Conservation (phyloP, 768 basidiomycete genomes). For the Hypsizygus marmoreus region DNA sequence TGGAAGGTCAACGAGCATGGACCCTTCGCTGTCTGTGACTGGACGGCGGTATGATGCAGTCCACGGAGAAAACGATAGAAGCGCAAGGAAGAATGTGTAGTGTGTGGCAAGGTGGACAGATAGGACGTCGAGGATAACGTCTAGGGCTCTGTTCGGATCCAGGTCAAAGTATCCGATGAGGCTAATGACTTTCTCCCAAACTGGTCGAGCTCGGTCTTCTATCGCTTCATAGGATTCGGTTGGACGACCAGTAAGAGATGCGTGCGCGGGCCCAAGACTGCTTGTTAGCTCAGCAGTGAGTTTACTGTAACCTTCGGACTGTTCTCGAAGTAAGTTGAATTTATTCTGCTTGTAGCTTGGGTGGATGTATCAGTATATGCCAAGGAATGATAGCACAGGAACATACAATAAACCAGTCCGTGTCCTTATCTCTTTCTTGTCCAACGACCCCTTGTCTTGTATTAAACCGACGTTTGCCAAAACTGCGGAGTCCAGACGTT, state of each 20-base stretch:
- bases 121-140: constrained; percentile 91
- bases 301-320: constrained; percentile 97
- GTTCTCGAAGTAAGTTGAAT: constrained; percentile 95
- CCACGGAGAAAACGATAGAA: constrained; percentile 91
- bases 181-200: constrained; percentile 85
- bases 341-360: constrained; percentile 97
- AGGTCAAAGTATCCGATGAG: constrained; percentile 96
- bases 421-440: constrained; percentile 80
- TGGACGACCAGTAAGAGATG: constrained; percentile 63
- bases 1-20: constrained; percentile 40
- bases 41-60: constrained; percentile 48
- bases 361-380: not conserved
- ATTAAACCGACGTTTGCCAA: constrained; percentile 68
- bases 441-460: constrained; percentile 62
- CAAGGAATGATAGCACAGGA: not conserved
- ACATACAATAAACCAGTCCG: constrained; percentile 83
- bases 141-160: constrained; percentile 91
- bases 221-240: constrained; percentile 58
- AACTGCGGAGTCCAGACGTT: constrained; percentile 70
- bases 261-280: constrained; percentile 75
- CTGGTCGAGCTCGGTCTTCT: constrained; percentile 63
- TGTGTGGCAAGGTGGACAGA: constrained; percentile 81
- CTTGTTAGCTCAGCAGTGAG: constrained; percentile 82
- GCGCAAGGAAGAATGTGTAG: constrained; percentile 84
- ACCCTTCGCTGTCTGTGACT: constrained; percentile 25